Percentiles rank a stretch among this genome's conserved stretches.
Conservation (phyloP, 371 early-diverging fungal genomes). For the Mortierella sp. region DNA sequence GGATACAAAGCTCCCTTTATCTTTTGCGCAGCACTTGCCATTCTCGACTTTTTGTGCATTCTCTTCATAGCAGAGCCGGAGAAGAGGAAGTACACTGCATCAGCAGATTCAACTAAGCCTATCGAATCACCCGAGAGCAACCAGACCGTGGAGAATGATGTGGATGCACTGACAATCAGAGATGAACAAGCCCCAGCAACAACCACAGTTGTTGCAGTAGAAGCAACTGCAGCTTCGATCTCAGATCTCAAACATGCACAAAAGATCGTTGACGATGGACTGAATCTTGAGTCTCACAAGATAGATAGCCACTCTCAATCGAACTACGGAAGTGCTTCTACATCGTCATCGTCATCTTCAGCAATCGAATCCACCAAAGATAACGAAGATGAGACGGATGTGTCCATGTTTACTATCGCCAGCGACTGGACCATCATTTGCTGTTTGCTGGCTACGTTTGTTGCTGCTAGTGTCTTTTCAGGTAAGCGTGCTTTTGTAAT, state of each 20-base stretch:
- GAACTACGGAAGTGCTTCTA: slow-evolving; percentile 9
- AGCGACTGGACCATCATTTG: slow-evolving; percentile 68
- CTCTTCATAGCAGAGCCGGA: slow-evolving; percentile 72
- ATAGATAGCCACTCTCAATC: neutral
- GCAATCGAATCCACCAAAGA: neutral
- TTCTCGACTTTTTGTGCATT: slow-evolving; percentile 76
- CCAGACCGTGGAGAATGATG: slow-evolving; percentile 21
- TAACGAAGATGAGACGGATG: slow-evolving; percentile 19
- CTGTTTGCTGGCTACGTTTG: slow-evolving; percentile 64
- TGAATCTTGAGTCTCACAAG: slow-evolving; percentile 18
- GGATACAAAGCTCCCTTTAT: slow-evolving; percentile 80
- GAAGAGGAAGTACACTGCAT: slow-evolving; percentile 31
- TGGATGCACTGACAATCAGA: slow-evolving; percentile 24
- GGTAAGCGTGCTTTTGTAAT: slow-evolving; percentile 27
- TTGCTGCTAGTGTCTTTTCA: slow-evolving; percentile 71
- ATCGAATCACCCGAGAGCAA: neutral
- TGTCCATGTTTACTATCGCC: slow-evolving; percentile 65
- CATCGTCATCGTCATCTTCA: slow-evolving; percentile 11
- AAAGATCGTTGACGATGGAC: slow-evolving; percentile 37
- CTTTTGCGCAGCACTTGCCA: slow-evolving; percentile 77
- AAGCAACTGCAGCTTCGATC: slow-evolving; percentile 28
- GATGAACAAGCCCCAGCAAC: slow-evolving; percentile 15
- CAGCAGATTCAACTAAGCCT: slow-evolving; percentile 19
- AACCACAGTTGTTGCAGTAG: slow-evolving; percentile 32
- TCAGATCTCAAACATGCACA: slow-evolving; percentile 39